Evolutionary conservation across 2,329 filamentous ascomycete species (phyloP), one percentile per base, ranked within the genome.

Genomic region (Neonectria magnoliae): DNA sequence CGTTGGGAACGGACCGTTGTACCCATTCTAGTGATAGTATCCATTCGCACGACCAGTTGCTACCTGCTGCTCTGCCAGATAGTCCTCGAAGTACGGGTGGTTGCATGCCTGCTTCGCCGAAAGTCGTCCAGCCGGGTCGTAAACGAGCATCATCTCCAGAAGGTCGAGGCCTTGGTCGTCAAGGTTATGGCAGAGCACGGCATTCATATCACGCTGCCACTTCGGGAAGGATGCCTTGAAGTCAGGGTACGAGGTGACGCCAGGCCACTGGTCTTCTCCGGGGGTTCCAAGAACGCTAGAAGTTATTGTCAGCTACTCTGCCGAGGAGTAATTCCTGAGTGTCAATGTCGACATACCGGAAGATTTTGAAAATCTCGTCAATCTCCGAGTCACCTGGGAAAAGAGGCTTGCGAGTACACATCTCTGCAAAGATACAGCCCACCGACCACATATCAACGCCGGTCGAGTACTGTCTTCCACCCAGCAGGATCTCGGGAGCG

Each of bases 371-470:
- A 68, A 81, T 82, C 68, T 82, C 79, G 64, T 82, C 80, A 75
- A 81, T 81, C 57, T 82, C 80, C 91, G 93, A 96, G 78, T 97
- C 94, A 63, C 94, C 94, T 13, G 94, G 93, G 84, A 97, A 97
- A 47, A 97, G 85, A 5, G 94, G 93, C 81, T 97, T 97, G 75
- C 93, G 89, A 2, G 94, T 97, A 81, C 93, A 97, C 94, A 97
- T 97, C 81, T 97, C 94, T 10, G 94, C 94, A 79, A 97, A 97
- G 80, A 97, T 97, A 79, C 93, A 96, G 67, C 94, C 94, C 54
- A 94, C 90, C 33, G 93, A 96, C 94, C 94, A 97, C 92, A 97
- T 97, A 76, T 97, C 94, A 45, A 97, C 93, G 62, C 94, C 94
- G 14, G 94, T 97, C 14, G 93, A 96, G 82, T 97, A 97, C 79